Base-by-base conservation (phyloP, 1,284 basidiomycete genomes). In the Tausonia pullulans region DNA sequence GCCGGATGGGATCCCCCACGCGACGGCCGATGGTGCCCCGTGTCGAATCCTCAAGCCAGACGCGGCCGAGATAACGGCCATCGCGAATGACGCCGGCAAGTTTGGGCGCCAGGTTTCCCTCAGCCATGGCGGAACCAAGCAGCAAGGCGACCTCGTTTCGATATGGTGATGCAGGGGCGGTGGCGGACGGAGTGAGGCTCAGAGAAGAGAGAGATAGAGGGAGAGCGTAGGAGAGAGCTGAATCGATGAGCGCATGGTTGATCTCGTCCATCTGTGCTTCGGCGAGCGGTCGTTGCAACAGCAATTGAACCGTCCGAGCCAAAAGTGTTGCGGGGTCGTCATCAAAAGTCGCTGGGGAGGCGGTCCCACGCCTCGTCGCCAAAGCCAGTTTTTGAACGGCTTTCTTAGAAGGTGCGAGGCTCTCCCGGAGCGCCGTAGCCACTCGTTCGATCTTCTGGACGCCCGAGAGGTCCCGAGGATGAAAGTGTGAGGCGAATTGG, bases 381-480 rank as follows among this genome's bases (percentile, higher is more conserved):
- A 27, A 27, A 27, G 27, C 27, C 27, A 27, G 27, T 2, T 27
- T 27, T 27, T 27, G 27, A 27, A 44, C 16, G 13, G 16, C 11
- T 10, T 41, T 43, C 55, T 57, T 57, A 3, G 6, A 4, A 3
- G 55, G 55, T 14, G 10, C 43, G 2, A 72, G 65, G 7, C 71
- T 69, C 62, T 78, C 77, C 9, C 76, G 70, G 3, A 78, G 68
- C 0, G 72, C 69, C 14, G 73, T 66, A 4, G 76, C 76, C 5
- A 75, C 73, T 16, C 72, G 71, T 59, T 78, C 76, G 43, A 78
- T 73, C 45, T 71, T 69, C 16, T 75, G 71, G 2, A 67, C 66
- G 2, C 68, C 57, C 14, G 63, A 68, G 2, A 70, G 55, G 41
- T 68, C 68, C 8, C 63, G 65, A 16, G 72, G 68, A 58, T 74